A percentile compares a stretch with the other conserved stretches of the same genome.
Evolutionary conservation across 139 green algal genomes (phyloP).

Genomic region (Micractinium sp.): DNA sequence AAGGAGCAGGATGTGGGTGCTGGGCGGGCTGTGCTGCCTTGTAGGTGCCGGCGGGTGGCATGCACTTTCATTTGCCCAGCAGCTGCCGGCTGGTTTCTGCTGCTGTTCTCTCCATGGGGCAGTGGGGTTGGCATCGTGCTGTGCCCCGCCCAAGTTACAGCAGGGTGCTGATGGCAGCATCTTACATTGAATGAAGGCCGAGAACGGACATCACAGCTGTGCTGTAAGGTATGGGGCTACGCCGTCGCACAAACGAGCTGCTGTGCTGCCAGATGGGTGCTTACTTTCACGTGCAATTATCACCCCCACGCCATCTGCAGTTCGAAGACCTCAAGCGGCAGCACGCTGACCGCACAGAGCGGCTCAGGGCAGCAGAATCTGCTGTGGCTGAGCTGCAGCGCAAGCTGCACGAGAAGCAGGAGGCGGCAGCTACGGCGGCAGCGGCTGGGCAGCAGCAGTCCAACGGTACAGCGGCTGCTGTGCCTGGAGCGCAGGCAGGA

Average conservation of each 20-base stretch:
- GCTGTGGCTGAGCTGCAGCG: not conserved
- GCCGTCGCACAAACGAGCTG: too few relatives aligned
- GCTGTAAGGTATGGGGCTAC: too few relatives aligned
- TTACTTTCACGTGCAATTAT: not conserved
- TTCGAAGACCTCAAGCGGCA: conserved; percentile 18
- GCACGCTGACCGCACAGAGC: not conserved
- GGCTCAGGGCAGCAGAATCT: conserved; percentile 5
- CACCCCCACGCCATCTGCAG: not conserved
- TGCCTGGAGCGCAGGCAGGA: not conserved
- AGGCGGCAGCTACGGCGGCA: not conserved
- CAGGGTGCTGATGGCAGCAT: too few relatives aligned
- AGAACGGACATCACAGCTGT: too few relatives aligned
- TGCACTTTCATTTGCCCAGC: not conserved
- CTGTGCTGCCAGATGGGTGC: not conserved
- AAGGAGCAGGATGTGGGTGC: conserved; percentile 43
- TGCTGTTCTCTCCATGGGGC: too few relatives aligned
- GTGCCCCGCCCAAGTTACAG: too few relatives aligned
- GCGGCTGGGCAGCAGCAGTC: not conserved
- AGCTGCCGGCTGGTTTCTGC: too few relatives aligned
- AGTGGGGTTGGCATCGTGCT: not conserved
- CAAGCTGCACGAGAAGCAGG: not conserved
- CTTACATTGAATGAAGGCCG: too few relatives aligned
- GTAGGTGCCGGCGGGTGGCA: not conserved
- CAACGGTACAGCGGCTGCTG: not conserved
- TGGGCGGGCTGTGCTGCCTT: not conserved